Base-by-base conservation (phyloP, 192 early-diverging fungal genomes). In the Coemansia sp. region DNA sequence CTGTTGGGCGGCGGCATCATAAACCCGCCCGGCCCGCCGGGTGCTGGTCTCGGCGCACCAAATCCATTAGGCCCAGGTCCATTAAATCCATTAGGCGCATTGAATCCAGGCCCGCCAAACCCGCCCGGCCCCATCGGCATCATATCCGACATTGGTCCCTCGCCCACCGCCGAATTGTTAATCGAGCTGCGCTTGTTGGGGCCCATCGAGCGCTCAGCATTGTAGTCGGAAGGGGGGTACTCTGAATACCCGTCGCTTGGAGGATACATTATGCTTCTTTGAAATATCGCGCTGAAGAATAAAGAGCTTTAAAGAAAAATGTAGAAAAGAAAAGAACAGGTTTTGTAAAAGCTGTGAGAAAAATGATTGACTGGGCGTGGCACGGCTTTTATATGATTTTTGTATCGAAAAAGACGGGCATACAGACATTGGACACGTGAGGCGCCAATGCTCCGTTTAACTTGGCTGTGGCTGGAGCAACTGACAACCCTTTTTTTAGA, bases 101-200 rank as follows among this genome's bases (percentile, higher is more conserved):
- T 6, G 15, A 51, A 51, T 51, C 49, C 49, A 54, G 56, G 17
- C 59, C 40, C 26, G 17, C 17, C 17, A 10, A 19, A 19, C 21
- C 62, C 62, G 34, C 2, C 59, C 66, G 73, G 63, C 5, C 50
- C 59, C 11, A 34, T 59, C 9, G 75, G 75, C 75, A 78, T 78
- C 9, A 19, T n/a, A 53, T 48, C 56, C 12, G 49, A 34, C 52
- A 63, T 22, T 1, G 47, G 47, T 7, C 75, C 75, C 6, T 26
- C 25, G 14, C 75, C 75, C 5, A 78, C 75, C 5, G 65, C 19
- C 8, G 75, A 69, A 54, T 78, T 78, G 53, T 48, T 37, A 14
- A 17, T 19, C 15, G 49, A 51, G 12, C 17, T 51, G 19, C 49
- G 49, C 11, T 23, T 51, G 22, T 51, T 23, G 3, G 17, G 6